Base-by-base conservation (phyloP, 352 stramenopile genomes). In the Phytopythium kandeliae region DNA sequence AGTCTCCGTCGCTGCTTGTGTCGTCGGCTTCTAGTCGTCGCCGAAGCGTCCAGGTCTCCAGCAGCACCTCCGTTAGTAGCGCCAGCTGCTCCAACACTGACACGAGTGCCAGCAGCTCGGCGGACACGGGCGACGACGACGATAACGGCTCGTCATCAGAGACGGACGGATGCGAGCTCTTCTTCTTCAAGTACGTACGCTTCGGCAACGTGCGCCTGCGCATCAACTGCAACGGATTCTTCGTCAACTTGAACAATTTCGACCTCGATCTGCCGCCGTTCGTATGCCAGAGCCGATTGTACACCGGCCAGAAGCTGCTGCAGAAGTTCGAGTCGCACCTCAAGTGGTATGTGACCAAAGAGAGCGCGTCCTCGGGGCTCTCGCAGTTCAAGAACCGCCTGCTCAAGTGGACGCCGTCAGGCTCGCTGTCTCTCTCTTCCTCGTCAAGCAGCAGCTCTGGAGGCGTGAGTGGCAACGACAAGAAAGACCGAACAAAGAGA, bases 301-400 rank as follows among this genome's bases (percentile, higher is more conserved):
- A 68, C 31, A 92, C 83, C 19, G 86, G 71, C 41, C 89, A 92
- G 54, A 86, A 88, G 54, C 62, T 94, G 16, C 52, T 94, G 1
- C 78, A 89, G 33, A 86, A 87, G 46, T 92, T 94, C 51, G 83
- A 92, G 49, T 87, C 68, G 12, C 83, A 91, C 50, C 51, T 93
- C 38, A 87, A 85, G 57, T 92, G 83, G 83, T 74, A 86, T 54
- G 65, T 92, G 4, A 89, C 80, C 4, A 92, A 91, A 25, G 77
- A 90, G 63, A 92, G 62, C 36, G 80, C 80, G 26, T 92, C 84
- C 4, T 87, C 80, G 7, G 80, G 84, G 9, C 69, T 94, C 3
- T 90, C 78, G 4, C 80, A 94, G 43, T 89, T 92, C 58, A 92
- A 92, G 28, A 91, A 94, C 69, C 90, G 90, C 30, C 45, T 94